Evolutionary conservation across 2,329 filamentous ascomycete species (phyloP), one percentile per base, ranked within the genome.

Genomic region (Pseudogymnoascus verrucosus): DNA sequence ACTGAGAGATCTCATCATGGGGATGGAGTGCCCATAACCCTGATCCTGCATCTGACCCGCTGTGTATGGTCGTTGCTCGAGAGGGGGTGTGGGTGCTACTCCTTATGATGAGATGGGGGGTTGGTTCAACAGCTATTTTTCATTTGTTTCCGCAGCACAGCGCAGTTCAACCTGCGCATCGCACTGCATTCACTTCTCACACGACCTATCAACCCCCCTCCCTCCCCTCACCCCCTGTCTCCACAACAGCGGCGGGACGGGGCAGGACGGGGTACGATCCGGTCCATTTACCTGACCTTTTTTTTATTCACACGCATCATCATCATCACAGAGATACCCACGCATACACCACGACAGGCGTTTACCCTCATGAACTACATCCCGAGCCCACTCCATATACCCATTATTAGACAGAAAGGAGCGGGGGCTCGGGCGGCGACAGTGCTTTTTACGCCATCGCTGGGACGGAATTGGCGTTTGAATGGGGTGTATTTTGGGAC

Each of bases 291-390:
- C 26, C 21, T 31, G 21, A 31, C 16, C 12, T 62, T 51, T 26
- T 51, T 26, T 34, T 62, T 62, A 28, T 31, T 57, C 40, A 40
- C 19, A 51, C 60, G 34, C 60, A 62, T 62, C 11, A 19, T 39
- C 37, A 19, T 61, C 16, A 40, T 40, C 60, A 37, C 60, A 80
- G 23, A 79, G 80, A 82, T 82, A 82, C 80, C 80, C 79, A 78
- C 81, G 34, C 37, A 23, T 37, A 37, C 34, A 60, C 59, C 21
- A 36, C 59, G n/a, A 37, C 78, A 69, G 74, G 77, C 79, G 77
- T 81, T 81, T 80, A 79, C 71, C 80, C 81, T 79, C 77, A 79
- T 78, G 79, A 78, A 80, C 77, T 11, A 12, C 4, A 74, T 75
- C 76, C 74, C 74, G 75, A 66, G 59, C 62, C 62, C 62, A 37